Percentiles rank a stretch among this genome's conserved stretches.
phyloP scores from a whole-genome alignment of 768 basidiomycete genomes.

The Pleurotus ostreatus region DNA sequence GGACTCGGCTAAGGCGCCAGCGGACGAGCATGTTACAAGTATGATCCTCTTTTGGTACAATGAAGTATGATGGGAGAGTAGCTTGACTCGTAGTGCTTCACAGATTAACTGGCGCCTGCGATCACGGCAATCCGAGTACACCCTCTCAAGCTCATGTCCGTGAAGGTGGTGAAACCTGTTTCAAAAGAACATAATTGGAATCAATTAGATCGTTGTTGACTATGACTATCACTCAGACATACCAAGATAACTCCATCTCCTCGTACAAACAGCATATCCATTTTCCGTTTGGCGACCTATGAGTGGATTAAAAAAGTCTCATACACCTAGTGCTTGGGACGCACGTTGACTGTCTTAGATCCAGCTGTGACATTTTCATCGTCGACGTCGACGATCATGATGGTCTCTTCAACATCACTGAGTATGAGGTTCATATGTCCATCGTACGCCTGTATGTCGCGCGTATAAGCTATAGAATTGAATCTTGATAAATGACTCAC shows the following conservation, averaged over 20 bases:
- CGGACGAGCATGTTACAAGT: no score
- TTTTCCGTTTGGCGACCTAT: constrained; percentile 87
- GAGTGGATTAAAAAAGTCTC: background rate
- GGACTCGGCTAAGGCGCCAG: background rate
- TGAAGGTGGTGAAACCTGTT: constrained; percentile 76
- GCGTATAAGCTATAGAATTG: constrained; percentile 10
- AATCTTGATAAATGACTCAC: constrained; percentile 41
- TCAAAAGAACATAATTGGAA: constrained; percentile 1
- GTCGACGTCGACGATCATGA: constrained; percentile 83
- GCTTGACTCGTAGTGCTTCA: no score
- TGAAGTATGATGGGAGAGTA: no score
- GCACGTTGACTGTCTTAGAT: constrained; percentile 64
- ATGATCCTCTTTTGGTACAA: no score
- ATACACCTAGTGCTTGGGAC: constrained; percentile 12
- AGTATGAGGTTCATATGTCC: constrained; percentile 99
- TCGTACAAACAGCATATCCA: constrained; percentile 97
- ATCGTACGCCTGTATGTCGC: constrained; percentile 80
- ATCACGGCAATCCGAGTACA: no score
- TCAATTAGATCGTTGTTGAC: constrained; percentile 10
- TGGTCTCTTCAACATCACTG: constrained; percentile 96
- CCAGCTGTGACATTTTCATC: constrained; percentile 59
- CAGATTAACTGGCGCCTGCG: no score
- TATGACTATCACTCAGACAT: constrained; percentile 20
- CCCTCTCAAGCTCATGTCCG: constrained; percentile 44
- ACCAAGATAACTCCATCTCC: constrained; percentile 98